A percentile compares a stretch with the other conserved stretches of the same genome.
phyloP scores from a whole-genome alignment of 352 stramenopile species.

The Phytophthora citrophthora region DNA sequence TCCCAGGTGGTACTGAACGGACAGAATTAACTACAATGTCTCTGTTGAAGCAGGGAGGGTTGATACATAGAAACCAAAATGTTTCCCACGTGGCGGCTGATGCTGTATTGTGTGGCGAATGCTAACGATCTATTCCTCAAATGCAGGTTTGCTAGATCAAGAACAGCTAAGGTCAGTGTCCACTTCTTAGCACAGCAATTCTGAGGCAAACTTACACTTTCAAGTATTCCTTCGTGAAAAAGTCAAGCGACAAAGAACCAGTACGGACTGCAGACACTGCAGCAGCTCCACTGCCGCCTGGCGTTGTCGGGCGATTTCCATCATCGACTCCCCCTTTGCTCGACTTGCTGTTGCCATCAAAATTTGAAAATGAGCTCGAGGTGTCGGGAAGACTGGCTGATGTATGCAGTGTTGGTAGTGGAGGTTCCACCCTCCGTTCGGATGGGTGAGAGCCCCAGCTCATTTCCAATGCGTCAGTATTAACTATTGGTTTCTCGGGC shows the following conservation, averaged over 20 bases:
- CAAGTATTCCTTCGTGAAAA: slow-evolving; percentile 64
- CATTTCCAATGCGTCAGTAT: slow-evolving; percentile 15
- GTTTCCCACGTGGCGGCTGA: slow-evolving; percentile 14
- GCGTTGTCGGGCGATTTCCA: slow-evolving; percentile 23
- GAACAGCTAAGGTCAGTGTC: background rate
- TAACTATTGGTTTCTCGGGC: slow-evolving; percentile 23
- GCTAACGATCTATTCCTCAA: slow-evolving; percentile 11
- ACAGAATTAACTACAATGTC: slow-evolving; percentile 41
- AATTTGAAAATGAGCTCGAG: slow-evolving; percentile 21
- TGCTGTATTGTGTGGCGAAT: slow-evolving; percentile 16
- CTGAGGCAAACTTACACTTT: slow-evolving; percentile 40
- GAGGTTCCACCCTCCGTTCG: slow-evolving; percentile 4
- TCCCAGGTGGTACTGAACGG: slow-evolving; percentile 76
- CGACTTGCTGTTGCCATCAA: slow-evolving; percentile 24
- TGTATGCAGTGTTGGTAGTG: slow-evolving; percentile 21
- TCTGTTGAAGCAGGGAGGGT: slow-evolving; percentile 6
- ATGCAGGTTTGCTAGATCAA: slow-evolving; percentile 22
- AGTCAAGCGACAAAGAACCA: slow-evolving; percentile 47
- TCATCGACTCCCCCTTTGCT: slow-evolving; percentile 20
- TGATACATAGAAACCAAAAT: slow-evolving; percentile 29
- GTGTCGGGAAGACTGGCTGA: slow-evolving; percentile 36
- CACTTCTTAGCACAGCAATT: background rate
- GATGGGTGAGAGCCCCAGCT: slow-evolving; percentile 19
- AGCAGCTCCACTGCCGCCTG: slow-evolving; percentile 48
- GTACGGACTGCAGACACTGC: slow-evolving; percentile 44